phyloP scores from a whole-genome alignment of 1,284 basidiomycete genomes.

The Ceratorhiza oryzae-sativae region DNA sequence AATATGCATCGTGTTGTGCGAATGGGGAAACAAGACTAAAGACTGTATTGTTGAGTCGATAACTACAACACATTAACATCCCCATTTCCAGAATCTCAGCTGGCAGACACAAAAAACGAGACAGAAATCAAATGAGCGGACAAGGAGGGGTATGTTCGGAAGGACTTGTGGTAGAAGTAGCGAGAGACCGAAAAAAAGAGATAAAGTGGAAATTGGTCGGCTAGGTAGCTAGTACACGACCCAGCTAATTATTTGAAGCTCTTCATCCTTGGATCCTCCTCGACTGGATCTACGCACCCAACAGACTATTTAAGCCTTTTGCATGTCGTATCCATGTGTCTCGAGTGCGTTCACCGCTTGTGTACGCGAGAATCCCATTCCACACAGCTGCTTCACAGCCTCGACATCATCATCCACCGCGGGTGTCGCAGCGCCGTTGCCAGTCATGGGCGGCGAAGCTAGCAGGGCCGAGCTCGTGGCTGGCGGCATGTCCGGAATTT shows the following conservation, averaged over 20 bases:
- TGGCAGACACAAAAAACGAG: constrained; percentile 5
- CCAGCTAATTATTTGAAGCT: not conserved
- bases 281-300: constrained; percentile 47
- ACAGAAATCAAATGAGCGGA: constrained; percentile 1
- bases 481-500: constrained; percentile 49
- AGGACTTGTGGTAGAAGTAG: not conserved
- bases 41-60: constrained; percentile 7
- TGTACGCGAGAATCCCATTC: constrained; percentile 83
- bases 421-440: constrained; percentile 59
- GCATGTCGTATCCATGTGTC: constrained; percentile 72
- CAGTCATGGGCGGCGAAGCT: constrained; percentile 53
- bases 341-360: constrained; percentile 81
- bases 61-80: constrained; percentile 14
- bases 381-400: constrained; percentile 74
- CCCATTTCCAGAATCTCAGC: not conserved
- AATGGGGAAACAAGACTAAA: constrained; percentile 7
- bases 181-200: not conserved
- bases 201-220: constrained; percentile 23
- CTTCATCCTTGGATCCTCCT: not conserved
- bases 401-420: constrained; percentile 76
- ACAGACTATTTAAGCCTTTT: constrained; percentile 74
- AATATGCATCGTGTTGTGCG: no score
- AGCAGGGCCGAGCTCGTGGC: constrained; percentile 54
- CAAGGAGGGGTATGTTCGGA: not conserved
- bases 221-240: not conserved